Conservation (phyloP, 371 early-diverging fungal genomes). For the Dinochytrium kinnereticum region DNA sequence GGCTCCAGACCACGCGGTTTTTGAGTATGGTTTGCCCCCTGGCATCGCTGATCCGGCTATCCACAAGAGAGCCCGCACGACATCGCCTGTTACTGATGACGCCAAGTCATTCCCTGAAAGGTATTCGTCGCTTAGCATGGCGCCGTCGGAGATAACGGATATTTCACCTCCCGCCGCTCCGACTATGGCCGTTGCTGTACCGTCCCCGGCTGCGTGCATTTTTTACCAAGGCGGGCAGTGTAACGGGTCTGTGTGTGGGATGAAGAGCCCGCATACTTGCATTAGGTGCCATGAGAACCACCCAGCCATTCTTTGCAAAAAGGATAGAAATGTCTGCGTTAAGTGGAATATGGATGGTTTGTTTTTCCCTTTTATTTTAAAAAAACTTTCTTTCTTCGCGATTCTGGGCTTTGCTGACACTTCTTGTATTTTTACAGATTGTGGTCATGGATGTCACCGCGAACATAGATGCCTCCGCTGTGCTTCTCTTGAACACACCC, state of each 20-base stretch:
- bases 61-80: not conserved
- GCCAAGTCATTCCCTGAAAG: not conserved
- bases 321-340: constrained; percentile 42
- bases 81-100: too few species aligned
- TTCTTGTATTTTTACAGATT: constrained; percentile 27
- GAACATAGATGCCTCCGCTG: constrained; percentile 49
- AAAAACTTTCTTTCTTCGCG: not conserved
- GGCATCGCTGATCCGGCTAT: too few species aligned
- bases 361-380: too few species aligned
- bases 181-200: not conserved
- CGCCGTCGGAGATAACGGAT: not conserved
- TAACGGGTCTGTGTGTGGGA: constrained; percentile 16
- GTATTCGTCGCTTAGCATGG: not conserved
- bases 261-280: constrained; percentile 28
- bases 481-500: constrained; percentile 38
- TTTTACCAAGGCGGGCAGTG: constrained; percentile 34
- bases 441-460: constrained; percentile 33
- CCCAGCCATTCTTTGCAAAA: constrained; percentile 41
- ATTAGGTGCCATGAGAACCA: constrained; percentile 32
- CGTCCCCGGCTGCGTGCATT: constrained; percentile 18
- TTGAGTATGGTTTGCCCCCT: too few species aligned
- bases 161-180: not conserved
- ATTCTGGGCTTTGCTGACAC: not conserved
- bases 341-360: constrained; percentile 46
- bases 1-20: too few species aligned